Conservation (phyloP, 108 stramenopile species). For the Parietichytrium sp. region DNA sequence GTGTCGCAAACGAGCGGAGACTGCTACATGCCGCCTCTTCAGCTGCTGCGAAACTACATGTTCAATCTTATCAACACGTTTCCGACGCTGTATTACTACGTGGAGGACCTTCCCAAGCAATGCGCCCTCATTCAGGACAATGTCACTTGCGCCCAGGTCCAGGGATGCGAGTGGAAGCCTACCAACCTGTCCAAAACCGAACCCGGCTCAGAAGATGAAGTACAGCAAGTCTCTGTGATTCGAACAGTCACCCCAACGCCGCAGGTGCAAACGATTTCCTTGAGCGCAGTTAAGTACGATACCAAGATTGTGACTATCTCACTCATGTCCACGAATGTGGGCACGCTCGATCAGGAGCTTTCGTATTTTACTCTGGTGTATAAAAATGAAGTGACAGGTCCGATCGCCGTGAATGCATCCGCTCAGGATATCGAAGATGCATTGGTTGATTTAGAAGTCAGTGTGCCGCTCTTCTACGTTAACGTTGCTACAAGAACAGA, state of each 20-base stretch:
- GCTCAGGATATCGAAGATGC: background rate
- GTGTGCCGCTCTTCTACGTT: background rate
- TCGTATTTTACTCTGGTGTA: background rate
- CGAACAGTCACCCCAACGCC: background rate
- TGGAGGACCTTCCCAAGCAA: background rate
- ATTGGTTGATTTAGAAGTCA: background rate
- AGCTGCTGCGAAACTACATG: background rate
- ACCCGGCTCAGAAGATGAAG: background rate
- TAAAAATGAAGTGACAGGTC: background rate
- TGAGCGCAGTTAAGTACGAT: background rate
- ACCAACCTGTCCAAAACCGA: too few species aligned
- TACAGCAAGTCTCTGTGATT: background rate
- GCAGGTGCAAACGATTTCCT: background rate
- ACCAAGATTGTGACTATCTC: background rate
- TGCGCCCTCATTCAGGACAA: constrained; percentile 12
- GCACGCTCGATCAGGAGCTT: background rate
- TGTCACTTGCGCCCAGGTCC: constrained; percentile 2
- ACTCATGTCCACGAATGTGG: background rate
- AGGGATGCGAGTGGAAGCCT: constrained; percentile 10
- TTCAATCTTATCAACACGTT: background rate
- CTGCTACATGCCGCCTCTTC: constrained; percentile 4
- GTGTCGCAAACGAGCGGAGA: background rate
- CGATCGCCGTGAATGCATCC: background rate
- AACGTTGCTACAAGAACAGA: background rate
- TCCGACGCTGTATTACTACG: background rate